phyloP scores from a whole-genome alignment of 257 asterid genomes.

The Solanum okadae region DNA sequence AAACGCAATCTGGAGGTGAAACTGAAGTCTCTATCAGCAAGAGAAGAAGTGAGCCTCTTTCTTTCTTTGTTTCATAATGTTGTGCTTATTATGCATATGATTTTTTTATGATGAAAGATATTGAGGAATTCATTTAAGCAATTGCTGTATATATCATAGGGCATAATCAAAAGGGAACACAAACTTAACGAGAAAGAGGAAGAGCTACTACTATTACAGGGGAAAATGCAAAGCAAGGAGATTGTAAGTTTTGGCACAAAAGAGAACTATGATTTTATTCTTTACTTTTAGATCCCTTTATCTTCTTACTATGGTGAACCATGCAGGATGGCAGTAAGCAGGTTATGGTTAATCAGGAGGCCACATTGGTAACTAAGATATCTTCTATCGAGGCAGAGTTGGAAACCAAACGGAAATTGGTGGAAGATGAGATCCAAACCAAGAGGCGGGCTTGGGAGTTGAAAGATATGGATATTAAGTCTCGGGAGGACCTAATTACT shows the following conservation, averaged over 20 bases:
- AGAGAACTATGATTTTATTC: neutral
- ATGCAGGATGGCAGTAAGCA: slow-evolving; percentile 53
- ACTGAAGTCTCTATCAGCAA: slow-evolving; percentile 47
- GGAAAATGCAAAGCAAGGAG: slow-evolving; percentile 57
- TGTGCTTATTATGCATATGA: slow-evolving; percentile 8
- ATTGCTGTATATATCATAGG: slow-evolving; percentile 29
- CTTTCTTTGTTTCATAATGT: neutral
- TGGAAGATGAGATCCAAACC: slow-evolving; percentile 61
- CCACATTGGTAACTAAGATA: slow-evolving; percentile 39
- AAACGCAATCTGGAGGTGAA: slow-evolving; percentile 42
- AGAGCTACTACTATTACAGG: slow-evolving; percentile 51
- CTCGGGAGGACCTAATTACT: slow-evolving; percentile 51
- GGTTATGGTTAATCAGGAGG: slow-evolving; percentile 47
- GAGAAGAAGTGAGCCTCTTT: slow-evolving; percentile 63
- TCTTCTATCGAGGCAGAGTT: slow-evolving; percentile 58
- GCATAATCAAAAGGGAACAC: slow-evolving; percentile 41
- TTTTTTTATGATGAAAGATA: neutral
- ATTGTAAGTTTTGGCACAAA: slow-evolving; percentile 41
- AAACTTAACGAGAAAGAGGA: slow-evolving; percentile 74
- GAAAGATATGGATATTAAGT: slow-evolving; percentile 77
- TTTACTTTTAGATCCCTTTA: neutral
- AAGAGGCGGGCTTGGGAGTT: slow-evolving; percentile 81
- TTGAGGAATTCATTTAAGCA: neutral
- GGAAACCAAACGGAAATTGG: slow-evolving; percentile 48
- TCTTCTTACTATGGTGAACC: slow-evolving; percentile 12